These are phyloP conservation scores for Truncatella angustata DNA, from an alignment of 2,329 filamentous ascomycete genomes.

Conservation along the genomic window DNA sequence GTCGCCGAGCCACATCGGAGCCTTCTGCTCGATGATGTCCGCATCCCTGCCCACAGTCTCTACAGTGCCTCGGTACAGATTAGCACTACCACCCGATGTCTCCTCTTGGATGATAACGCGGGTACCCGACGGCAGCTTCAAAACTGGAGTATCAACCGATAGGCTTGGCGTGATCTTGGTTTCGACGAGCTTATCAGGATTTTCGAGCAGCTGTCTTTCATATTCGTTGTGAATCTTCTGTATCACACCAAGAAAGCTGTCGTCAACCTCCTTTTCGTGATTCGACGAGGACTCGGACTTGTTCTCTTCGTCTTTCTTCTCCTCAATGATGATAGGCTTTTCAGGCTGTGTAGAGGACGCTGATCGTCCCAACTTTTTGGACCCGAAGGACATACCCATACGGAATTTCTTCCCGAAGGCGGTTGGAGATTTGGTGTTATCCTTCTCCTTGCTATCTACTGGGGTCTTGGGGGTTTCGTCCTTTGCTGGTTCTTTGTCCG, in stretches of 20 bases:
- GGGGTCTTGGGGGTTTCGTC: constrained; percentile 45
- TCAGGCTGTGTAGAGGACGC: constrained; percentile 63
- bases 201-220: constrained; percentile 62
- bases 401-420: constrained; percentile 40
- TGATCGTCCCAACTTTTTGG: constrained; percentile 78
- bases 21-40: constrained; percentile 80
- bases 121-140: constrained; percentile 68
- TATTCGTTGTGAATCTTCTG: constrained; percentile 74
- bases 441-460: constrained; percentile 53
- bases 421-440: constrained; percentile 55
- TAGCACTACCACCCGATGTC: constrained; percentile 67
- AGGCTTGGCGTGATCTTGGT: constrained; percentile 67
- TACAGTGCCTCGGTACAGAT: constrained; percentile 89
- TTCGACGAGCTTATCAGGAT: constrained; percentile 53
- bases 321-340: constrained; percentile 72
- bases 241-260: constrained; percentile 70
- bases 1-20: constrained; percentile 90
- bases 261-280: constrained; percentile 71
- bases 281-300: constrained; percentile 58
- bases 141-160: constrained; percentile 70
- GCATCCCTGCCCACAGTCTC: constrained; percentile 73
- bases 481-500: constrained; percentile 38
- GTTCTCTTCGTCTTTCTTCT: constrained; percentile 65
- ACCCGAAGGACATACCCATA: constrained; percentile 61
- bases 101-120: constrained; percentile 70